Evolutionary conservation across 495 filamentous ascomycete species (phyloP).

Genomic region (Diplogelasinospora grovesii): DNA sequence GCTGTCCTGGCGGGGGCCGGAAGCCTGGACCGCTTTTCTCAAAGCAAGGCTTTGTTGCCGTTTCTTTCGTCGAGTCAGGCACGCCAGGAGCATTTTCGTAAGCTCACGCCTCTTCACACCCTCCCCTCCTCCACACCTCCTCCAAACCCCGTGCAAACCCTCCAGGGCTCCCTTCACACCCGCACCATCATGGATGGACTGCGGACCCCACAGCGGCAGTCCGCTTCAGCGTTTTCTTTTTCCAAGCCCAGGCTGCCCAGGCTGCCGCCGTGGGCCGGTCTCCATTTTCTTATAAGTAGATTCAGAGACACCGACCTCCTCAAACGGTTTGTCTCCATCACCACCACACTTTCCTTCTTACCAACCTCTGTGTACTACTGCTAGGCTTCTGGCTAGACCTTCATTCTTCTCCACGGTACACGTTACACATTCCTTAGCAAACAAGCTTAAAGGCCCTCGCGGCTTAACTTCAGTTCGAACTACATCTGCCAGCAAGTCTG

Average conservation of each 20-base stretch:
- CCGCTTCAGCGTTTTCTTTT: not conserved
- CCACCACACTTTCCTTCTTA: not conserved
- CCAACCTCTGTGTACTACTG: constrained; percentile 2
- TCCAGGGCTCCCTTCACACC: too few species aligned
- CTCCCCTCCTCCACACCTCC: too few species aligned
- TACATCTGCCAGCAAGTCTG: not conserved
- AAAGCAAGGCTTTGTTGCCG: not conserved
- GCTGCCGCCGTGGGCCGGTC: not conserved
- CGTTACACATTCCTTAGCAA: constrained; percentile 2
- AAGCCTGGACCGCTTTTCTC: too few species aligned
- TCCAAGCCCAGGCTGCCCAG: not conserved
- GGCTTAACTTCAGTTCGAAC: not conserved
- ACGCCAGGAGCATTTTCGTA: too few species aligned
- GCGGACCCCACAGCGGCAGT: not conserved
- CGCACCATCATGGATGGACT: too few species aligned
- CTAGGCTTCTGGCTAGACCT: not conserved
- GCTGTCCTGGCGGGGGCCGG: too few species aligned
- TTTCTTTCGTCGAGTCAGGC: not conserved
- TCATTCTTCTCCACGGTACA: constrained; percentile 1
- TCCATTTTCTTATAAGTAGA: constrained; percentile 3
- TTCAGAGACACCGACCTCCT: not conserved
- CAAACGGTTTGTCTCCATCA: not conserved
- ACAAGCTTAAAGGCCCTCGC: constrained; percentile 1
- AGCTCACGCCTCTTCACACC: too few species aligned
- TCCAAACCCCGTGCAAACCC: too few species aligned